These are phyloP conservation scores for Kitagawia praeruptora DNA, from an alignment of 129 eudicot species.

Conservation along the genomic window DNA sequence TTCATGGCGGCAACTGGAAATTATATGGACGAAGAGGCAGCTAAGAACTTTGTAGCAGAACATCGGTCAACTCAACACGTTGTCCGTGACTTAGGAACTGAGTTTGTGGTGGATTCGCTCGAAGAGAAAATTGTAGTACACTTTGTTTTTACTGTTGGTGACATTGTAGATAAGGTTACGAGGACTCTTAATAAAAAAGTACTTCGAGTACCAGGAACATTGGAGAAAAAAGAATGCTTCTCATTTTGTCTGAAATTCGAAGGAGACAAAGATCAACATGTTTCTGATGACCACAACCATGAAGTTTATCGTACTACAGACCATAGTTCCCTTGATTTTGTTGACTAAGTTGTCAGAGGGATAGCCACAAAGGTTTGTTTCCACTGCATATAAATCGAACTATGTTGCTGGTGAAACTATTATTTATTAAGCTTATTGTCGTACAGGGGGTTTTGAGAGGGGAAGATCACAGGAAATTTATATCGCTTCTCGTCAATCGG, in stretches of 20 bases:
- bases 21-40: background rate
- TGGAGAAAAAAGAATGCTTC: constrained; percentile 43
- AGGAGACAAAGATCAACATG: constrained; percentile 30
- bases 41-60: background rate
- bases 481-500: constrained; percentile 15
- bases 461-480: background rate
- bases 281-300: constrained; percentile 22
- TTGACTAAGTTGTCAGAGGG: constrained; percentile 41
- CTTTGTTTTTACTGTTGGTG: constrained; percentile 49
- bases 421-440: background rate
- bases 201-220: constrained; percentile 69
- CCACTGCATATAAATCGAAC: background rate
- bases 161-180: constrained; percentile 28
- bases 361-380: constrained; percentile 65
- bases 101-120: constrained; percentile 9
- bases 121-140: constrained; percentile 29
- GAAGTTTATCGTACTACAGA: constrained; percentile 41
- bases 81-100: constrained; percentile 19
- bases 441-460: constrained; percentile 24
- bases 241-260: constrained; percentile 58
- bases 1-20: background rate
- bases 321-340: constrained; percentile 52
- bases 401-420: background rate
- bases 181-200: constrained; percentile 33
- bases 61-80: background rate